phyloP scores from a whole-genome alignment of 192 early-diverging fungal genomes.

The Entophlyctis luteolus region DNA sequence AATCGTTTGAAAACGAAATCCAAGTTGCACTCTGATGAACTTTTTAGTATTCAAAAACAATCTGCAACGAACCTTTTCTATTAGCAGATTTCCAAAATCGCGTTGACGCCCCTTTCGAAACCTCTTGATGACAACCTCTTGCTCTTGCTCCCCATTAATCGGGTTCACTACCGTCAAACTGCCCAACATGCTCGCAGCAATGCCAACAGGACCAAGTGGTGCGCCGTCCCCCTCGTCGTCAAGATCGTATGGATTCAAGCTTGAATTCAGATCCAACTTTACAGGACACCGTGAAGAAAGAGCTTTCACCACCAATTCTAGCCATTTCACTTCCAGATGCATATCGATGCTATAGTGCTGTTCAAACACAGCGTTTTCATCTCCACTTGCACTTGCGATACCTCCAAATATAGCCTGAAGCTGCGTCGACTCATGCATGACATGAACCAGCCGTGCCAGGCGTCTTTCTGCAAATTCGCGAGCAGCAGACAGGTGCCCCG shows the following conservation, averaged over 20 bases:
- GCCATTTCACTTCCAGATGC: constrained; percentile 19
- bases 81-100: neutral
- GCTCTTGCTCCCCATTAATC: neutral
- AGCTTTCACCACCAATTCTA: constrained; percentile 12
- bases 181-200: constrained; percentile 12
- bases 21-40: neutral
- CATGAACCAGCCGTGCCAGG: neutral
- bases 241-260: constrained; percentile 23
- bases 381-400: neutral
- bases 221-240: constrained; percentile 31
- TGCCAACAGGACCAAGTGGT: constrained; percentile 21
- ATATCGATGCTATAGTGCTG: constrained; percentile 18
- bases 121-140: constrained; percentile 14
- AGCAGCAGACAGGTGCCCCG: neutral
- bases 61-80: neutral
- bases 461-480: constrained; percentile 5
- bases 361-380: neutral
- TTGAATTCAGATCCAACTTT: neutral
- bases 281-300: neutral
- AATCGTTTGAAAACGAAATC: neutral
- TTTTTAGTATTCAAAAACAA: neutral
- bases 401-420: constrained; percentile 7
- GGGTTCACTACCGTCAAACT: neutral
- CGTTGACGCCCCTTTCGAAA: neutral
- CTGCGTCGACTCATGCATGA: neutral